Base-by-base conservation (phyloP, 2,329 filamentous ascomycete species). In the Fusarium sublunatum region DNA sequence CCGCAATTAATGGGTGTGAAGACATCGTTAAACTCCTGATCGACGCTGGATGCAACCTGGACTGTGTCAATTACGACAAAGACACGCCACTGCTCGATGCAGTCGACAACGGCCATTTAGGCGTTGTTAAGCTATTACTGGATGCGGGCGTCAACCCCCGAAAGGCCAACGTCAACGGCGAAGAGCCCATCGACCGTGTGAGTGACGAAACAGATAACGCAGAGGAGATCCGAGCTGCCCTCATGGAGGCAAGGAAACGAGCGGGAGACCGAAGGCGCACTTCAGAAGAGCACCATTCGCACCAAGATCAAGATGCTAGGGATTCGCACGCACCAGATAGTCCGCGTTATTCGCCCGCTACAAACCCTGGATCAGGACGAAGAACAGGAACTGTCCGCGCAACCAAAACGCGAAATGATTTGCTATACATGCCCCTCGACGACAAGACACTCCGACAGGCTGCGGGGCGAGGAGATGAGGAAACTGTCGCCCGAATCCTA, bases 21-120 rank as follows among this genome's bases (percentile, higher is more conserved):
- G 87, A 95, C 51, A 93, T 98, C 53, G 95, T 98, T 35, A 88
- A 91, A 73, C 90, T 96, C 49, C 80, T 99, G 35, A 88, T 99
- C 61, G 86, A 91, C 8, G 89, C 92, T 61, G 91, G 92, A 31
- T 97, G 93, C 76, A 90, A 91, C 52, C 84, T 95, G 41, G 91
- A 97, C 71, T 94, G 85, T 70, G 81, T 88, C 55, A 88, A 90
- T 70, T 88, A 92, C 70, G 90, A 93, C 69, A 92, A 92, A 71
- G 95, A 99, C 71, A 98, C 95, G 0, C 95, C 95, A 26, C 83
- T 99, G 32, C 89, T 99, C 50, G 95, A 99, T 79, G 95, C 95
- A 6, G 93, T 98, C 26, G 95, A 98, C 69, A 99, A 99, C 71
- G 92, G 92, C 1, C 93, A 99, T 73, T 75, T 97, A 7, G 91